A percentile compares a stretch with the other conserved stretches of the same genome.
Conservation (phyloP, 352 stramenopile genomes). For the Phytopythium kandeliae region DNA sequence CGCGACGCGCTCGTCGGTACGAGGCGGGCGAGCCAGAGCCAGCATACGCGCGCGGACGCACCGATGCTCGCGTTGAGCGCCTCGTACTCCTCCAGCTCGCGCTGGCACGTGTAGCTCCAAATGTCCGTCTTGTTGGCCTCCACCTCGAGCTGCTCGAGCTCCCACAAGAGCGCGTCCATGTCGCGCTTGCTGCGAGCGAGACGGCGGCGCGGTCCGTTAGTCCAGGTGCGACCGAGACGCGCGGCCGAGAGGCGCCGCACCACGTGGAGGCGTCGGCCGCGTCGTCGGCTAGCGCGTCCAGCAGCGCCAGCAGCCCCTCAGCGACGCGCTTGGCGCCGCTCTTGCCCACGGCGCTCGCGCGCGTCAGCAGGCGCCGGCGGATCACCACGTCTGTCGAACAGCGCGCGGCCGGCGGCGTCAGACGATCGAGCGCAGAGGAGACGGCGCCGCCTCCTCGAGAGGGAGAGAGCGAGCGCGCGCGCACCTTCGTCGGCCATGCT, state of each 20-base stretch:
- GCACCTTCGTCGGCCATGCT: slow-evolving; percentile 59
- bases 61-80: slow-evolving; percentile 73
- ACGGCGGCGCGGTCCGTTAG: too few relatives aligned
- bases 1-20: neutral
- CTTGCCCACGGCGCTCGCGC: slow-evolving; percentile 76
- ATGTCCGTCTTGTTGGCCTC: slow-evolving; percentile 81
- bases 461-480: slow-evolving; percentile 1
- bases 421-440: too few relatives aligned
- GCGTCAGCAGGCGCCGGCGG: slow-evolving; percentile 67
- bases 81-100: slow-evolving; percentile 80
- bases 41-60: too few relatives aligned
- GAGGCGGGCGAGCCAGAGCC: too few relatives aligned
- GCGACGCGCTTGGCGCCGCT: slow-evolving; percentile 74
- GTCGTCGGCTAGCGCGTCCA: slow-evolving; percentile 60
- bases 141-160: slow-evolving; percentile 81
- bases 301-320: slow-evolving; percentile 58
- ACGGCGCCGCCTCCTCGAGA: too few relatives aligned
- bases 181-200: slow-evolving; percentile 39
- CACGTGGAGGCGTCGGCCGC: slow-evolving; percentile 48
- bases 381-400: slow-evolving; percentile 50
- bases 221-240: too few relatives aligned
- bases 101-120: slow-evolving; percentile 74
- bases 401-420: too few relatives aligned
- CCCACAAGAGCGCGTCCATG: slow-evolving; percentile 76
- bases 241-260: too few relatives aligned